phyloP scores from a whole-genome alignment of 2,329 filamentous ascomycete species.

The Juglanconis oblonga region DNA sequence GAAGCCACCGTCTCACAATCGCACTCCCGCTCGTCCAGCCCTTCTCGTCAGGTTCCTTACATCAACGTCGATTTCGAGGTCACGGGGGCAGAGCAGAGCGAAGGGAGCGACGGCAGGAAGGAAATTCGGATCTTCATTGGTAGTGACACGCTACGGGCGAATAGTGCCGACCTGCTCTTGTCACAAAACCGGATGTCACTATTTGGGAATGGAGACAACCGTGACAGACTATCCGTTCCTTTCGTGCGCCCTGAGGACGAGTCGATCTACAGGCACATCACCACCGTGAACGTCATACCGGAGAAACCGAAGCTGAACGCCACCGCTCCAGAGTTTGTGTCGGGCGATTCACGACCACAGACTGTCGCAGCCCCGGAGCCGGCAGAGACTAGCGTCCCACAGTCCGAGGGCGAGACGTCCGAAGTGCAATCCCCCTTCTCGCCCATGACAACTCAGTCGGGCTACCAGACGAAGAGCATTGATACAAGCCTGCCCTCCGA shows the following conservation, averaged over 20 bases:
- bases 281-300: slow-evolving; percentile 55
- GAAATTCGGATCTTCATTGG: slow-evolving; percentile 84
- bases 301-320: slow-evolving; percentile 59
- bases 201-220: slow-evolving; percentile 69
- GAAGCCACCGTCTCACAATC: slow-evolving; percentile 81
- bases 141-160: slow-evolving; percentile 79
- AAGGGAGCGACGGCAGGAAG: slow-evolving; percentile 50
- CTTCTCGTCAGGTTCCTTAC: slow-evolving; percentile 76
- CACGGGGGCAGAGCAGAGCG: slow-evolving; percentile 52
- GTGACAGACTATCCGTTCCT: slow-evolving; percentile 83
- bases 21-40: slow-evolving; percentile 68
- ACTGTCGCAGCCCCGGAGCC: slow-evolving; percentile 16
- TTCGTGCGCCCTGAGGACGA: slow-evolving; percentile 92
- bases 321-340: slow-evolving; percentile 43
- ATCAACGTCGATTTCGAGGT: slow-evolving; percentile 78
- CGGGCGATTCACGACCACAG: slow-evolving; percentile 26
- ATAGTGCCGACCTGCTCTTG: slow-evolving; percentile 87
- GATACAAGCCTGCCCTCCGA: slow-evolving; percentile 39
- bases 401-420: slow-evolving; percentile 26
- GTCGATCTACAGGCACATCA: slow-evolving; percentile 71
- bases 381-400: slow-evolving; percentile 22
- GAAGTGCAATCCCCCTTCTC: slow-evolving; percentile 26
- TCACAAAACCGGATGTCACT: slow-evolving; percentile 88
- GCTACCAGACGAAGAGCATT: slow-evolving; percentile 31
- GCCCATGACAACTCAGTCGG: slow-evolving; percentile 30